These are phyloP conservation scores for Dianthus caryophyllus DNA, from an alignment of 148 eudicot genomes.

Conservation along the genomic window DNA sequence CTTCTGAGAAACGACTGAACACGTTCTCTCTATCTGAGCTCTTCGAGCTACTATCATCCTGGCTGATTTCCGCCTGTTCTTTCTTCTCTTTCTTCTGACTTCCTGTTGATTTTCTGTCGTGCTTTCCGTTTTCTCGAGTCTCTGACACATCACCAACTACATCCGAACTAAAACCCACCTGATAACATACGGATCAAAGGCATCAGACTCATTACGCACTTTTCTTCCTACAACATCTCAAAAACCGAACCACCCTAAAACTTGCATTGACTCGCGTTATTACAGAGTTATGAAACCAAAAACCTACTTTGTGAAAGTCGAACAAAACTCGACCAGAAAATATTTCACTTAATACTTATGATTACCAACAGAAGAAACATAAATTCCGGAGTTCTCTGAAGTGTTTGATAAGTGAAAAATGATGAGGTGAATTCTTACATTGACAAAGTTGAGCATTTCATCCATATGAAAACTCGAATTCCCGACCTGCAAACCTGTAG, in stretches of 20 bases:
- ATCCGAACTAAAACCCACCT: constrained; percentile 33
- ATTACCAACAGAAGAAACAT: not conserved
- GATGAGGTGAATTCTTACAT: constrained; percentile 19
- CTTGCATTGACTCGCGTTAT: too few species aligned
- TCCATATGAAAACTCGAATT: constrained; percentile 35
- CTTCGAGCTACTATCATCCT: constrained; percentile 26
- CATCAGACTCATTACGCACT: not conserved
- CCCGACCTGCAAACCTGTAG: constrained; percentile 37
- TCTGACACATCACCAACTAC: constrained; percentile 16
- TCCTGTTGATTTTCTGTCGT: constrained; percentile 18
- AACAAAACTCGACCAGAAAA: too few species aligned
- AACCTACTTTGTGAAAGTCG: too few species aligned
- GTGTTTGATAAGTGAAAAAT: too few species aligned
- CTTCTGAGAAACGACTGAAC: constrained; percentile 34
- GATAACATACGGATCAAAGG: not conserved
- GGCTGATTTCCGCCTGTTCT: constrained; percentile 22
- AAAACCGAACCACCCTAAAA: too few species aligned
- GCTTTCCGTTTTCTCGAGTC: constrained; percentile 17
- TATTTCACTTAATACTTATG: too few species aligned
- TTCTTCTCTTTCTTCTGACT: constrained; percentile 22
- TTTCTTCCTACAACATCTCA: too few species aligned
- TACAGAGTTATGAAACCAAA: too few species aligned
- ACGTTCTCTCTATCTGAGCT: constrained; percentile 31
- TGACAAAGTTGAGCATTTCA: constrained; percentile 37
- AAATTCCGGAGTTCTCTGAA: too few species aligned